Base-by-base conservation (phyloP, 805 yeast genomes). In the Kodamaea jinghongensis region DNA sequence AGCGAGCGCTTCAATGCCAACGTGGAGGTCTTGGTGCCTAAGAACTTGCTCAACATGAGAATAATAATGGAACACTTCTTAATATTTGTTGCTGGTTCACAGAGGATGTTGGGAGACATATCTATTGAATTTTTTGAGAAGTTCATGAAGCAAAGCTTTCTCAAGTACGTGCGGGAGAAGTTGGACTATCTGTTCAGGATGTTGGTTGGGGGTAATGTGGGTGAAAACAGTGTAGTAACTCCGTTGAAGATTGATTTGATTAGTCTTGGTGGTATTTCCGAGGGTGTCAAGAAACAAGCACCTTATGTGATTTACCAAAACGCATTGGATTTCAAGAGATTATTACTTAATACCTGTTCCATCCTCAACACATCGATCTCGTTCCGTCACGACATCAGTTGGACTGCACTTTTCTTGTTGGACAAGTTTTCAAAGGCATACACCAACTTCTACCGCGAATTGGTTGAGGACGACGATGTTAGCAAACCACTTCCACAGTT, bases 1-100 rank as follows among this genome's bases (percentile, higher is more conserved):
- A 78, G 71, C 45, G 87, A 81, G 46, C 65, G 76, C 2, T 72
- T 71, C 43, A 65, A 62, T 43, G 69, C 78, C 15, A 73, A 76
- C 48, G 81, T 82, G 38, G 81, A 83, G 44, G 72, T 81, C 3
- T 60, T 87, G 28, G 84, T 86, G 2, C 78, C 81, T 0, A 79
- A 87, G 2, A 80, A 79, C 52, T 73, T 88, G 11, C 80, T 84
- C 60, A 87, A 89, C 51, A 86, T 90, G 83, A 74, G 90, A 47
- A 73, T 85, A 4, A 74, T 89, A 11, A 60, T 87, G 35, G 96
- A 85, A 42, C 81, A 86, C 28, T 78, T 87, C 28, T 69, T 87
- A 34, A 63, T 79, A 9, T 87, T 86, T 52, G 67, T 79, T 17
- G 81, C 85, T 32, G 80, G 86, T 1, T 65, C 85, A 1, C 63